phyloP scores from a whole-genome alignment of 2,329 filamentous ascomycete genomes.

The Monilinia fructicola region DNA sequence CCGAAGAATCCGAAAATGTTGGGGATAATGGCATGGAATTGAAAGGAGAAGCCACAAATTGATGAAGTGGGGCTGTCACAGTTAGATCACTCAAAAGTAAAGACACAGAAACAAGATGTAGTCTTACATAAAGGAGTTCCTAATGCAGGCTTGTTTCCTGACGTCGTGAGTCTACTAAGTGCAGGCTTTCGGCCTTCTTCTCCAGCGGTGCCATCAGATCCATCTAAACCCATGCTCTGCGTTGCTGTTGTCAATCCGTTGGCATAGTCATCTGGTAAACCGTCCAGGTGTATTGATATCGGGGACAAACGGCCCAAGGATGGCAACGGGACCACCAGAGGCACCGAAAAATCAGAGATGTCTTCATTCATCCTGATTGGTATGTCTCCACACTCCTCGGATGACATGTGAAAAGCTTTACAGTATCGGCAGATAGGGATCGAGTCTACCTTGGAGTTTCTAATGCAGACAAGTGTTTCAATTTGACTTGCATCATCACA shows the following conservation, averaged over 20 bases:
- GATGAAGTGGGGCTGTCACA: conserved; percentile 4
- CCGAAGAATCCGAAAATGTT: background rate
- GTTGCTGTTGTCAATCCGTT: background rate
- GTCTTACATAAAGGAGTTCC: background rate
- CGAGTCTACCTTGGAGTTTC: background rate
- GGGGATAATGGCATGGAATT: conserved; percentile 5
- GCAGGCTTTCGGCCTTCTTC: background rate
- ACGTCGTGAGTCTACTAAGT: background rate
- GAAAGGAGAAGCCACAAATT: background rate
- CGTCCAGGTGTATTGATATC: background rate
- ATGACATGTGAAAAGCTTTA: background rate
- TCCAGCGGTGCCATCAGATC: conserved; percentile 5
- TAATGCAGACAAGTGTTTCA: background rate
- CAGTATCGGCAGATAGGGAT: background rate
- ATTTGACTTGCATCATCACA: background rate
- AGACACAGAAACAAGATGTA: background rate
- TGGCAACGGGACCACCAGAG: background rate
- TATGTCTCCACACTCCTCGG: background rate
- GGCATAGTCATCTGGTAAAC: background rate
- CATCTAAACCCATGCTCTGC: background rate
- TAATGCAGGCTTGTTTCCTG: background rate
- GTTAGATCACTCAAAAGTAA: background rate
- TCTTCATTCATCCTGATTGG: conserved; percentile 10
- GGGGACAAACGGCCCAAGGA: too few relatives aligned
- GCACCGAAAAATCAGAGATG: background rate